Evolutionary conservation across 805 yeast genomes (phyloP).

Genomic region (Kregervanrija fluxuum): DNA sequence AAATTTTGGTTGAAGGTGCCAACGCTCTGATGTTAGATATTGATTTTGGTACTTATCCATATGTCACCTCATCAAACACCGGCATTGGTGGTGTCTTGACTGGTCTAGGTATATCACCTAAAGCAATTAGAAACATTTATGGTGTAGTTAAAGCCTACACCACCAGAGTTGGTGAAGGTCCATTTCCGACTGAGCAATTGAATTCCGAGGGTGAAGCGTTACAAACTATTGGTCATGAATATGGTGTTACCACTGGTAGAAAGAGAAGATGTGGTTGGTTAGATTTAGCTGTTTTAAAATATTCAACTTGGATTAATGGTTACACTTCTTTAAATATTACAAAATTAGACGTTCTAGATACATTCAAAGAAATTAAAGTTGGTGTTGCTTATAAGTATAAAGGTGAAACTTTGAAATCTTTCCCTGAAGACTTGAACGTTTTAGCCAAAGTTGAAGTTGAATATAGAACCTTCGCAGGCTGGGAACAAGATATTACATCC

Average conservation of each 20-base stretch:
- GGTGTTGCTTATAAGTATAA: constrained; percentile 77
- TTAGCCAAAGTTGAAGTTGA: constrained; percentile 89
- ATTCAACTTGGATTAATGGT: constrained; percentile 88
- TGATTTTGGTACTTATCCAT: constrained; percentile 97
- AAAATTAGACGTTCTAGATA: constrained; percentile 89
- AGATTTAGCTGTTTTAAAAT: constrained; percentile 88
- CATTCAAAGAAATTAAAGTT: constrained; percentile 80
- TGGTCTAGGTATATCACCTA: constrained; percentile 95
- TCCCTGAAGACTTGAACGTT: constrained; percentile 87
- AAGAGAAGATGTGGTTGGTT: constrained; percentile 99
- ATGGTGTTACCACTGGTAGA: constrained; percentile 97
- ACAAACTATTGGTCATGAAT: constrained; percentile 91
- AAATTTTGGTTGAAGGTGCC: constrained; percentile 94
- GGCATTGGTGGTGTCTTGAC: constrained; percentile 98
- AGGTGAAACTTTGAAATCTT: constrained; percentile 66
- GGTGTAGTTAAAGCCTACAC: constrained; percentile 99
- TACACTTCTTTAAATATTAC: constrained; percentile 93
- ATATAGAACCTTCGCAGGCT: constrained; percentile 88
- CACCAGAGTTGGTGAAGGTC: constrained; percentile 98
- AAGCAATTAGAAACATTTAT: constrained; percentile 65
- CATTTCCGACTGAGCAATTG: constrained; percentile 96
- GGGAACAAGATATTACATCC: constrained; percentile 79
- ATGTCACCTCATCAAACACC: constrained; percentile 90
- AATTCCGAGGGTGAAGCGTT: constrained; percentile 79
- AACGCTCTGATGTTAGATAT: constrained; percentile 96